Base-by-base conservation (phyloP, 2,329 filamentous ascomycete genomes). In the Fusarium torulosum region DNA sequence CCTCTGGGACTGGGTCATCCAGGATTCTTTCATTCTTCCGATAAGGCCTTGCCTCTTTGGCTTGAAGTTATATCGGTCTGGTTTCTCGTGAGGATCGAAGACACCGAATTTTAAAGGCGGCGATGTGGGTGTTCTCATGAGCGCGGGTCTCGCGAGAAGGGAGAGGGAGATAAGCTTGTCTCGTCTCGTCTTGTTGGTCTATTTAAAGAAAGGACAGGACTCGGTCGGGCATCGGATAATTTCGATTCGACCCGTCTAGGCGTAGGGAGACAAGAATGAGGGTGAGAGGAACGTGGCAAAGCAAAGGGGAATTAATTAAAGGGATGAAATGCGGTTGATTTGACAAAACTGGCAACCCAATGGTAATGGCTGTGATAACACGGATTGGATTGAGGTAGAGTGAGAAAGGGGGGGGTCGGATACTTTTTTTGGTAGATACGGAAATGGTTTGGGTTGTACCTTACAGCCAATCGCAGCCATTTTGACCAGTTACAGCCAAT, bases 91-190 rank as follows among this genome's bases (percentile, higher is more conserved):
- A 66, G 86, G 87, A 75, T 90, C 88, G 84, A 83, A 80, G 73
- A 81, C 82, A 75, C 81, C 78, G 75, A 87, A 85, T 41, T 80
- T 87, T 80, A 85, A 88, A 76, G 87, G 86, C 77, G 89, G 78
- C 75, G 88, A 89, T 63, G 88, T 85, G 67, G 86, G 86, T 81
- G 86, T 88, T 84, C 87, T 85, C 88, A 90, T 90, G 72, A 74
- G 75, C 75, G 75, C 73, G 65, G 61, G 66, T 65, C 59, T 60
- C 53, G 29, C 54, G 38, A 67, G 52, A 63, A 37, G 35, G 35
- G 35, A 37, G 53, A 35, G 44, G 58, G 46, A 59, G 63, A 62
- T 47, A 60, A 66, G 59, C 52, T 33, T 54, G 51, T 46, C 55
- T 56, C 35, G 35, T 37, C n/a, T 37, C 35, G 35, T 37, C 35